Evolutionary conservation across 768 basidiomycete genomes (phyloP).

Genomic region (Ramaria sp.): DNA sequence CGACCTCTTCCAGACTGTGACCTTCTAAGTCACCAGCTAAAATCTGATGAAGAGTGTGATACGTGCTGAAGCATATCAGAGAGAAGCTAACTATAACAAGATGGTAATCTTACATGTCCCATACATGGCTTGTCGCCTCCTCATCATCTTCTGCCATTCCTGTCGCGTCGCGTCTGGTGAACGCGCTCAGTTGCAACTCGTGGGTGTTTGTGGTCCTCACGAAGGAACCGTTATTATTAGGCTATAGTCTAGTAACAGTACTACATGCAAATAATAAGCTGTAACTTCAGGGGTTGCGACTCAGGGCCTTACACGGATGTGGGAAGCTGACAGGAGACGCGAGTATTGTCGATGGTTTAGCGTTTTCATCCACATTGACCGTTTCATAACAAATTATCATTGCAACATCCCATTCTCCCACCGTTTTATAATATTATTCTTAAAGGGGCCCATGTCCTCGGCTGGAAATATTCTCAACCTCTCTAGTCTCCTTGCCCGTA

Average conservation of each 20-base stretch:
- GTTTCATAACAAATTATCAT: background rate
- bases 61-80: constrained; percentile 34
- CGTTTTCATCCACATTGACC: no score
- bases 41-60: constrained; percentile 48
- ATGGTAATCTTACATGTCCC: background rate
- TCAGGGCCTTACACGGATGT: no score
- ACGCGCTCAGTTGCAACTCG: background rate
- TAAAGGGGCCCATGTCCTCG: constrained; percentile 64
- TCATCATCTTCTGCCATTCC: background rate
- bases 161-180: background rate
- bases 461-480: constrained; percentile 83
- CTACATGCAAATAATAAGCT: no score
- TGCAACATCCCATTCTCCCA: constrained; percentile 41
- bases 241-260: background rate
- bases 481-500: constrained; percentile 79
- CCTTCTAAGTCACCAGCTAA: constrained; percentile 52
- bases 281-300: no score
- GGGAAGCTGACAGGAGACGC: no score
- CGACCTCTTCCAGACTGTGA: constrained; percentile 44
- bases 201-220: background rate
- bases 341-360: no score
- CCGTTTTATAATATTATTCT: constrained; percentile 65
- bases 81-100: background rate
- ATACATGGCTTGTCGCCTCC: background rate
- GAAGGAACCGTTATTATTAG: background rate